A percentile compares a stretch with the other conserved stretches of the same genome.
Conservation (phyloP, 2,329 filamentous ascomycete species). For the Apiospora pterosperma region DNA sequence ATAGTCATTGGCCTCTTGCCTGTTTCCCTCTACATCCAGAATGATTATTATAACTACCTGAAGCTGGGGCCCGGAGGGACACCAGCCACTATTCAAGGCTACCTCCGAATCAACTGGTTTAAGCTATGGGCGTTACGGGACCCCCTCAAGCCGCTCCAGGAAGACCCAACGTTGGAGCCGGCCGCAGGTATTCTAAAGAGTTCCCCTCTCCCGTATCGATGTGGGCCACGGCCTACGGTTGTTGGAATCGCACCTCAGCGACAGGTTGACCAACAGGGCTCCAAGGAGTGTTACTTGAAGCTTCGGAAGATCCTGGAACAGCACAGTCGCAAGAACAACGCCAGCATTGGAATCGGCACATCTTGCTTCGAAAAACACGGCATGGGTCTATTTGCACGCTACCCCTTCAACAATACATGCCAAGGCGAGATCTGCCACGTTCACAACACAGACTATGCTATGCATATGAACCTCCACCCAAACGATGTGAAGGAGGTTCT, state of each 20-base stretch:
- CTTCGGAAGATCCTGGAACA: slow-evolving; percentile 51
- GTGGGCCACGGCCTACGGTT: slow-evolving; percentile 46
- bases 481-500: slow-evolving; percentile 71
- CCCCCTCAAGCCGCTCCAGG: slow-evolving; percentile 58
- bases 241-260: slow-evolving; percentile 12
- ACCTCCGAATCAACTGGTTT: slow-evolving; percentile 69
- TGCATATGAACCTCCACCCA: slow-evolving; percentile 80
- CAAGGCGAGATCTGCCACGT: slow-evolving; percentile 82
- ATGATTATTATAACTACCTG: slow-evolving; percentile 74
- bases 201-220: slow-evolving; percentile 55
- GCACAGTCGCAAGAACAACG: slow-evolving; percentile 44
- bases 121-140: slow-evolving; percentile 69
- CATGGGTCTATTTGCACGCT: slow-evolving; percentile 67
- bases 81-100: slow-evolving; percentile 69
- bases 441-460: slow-evolving; percentile 70
- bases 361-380: slow-evolving; percentile 83
- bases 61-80: slow-evolving; percentile 78
- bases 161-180: slow-evolving; percentile 50
- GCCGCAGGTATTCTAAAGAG: slow-evolving; percentile 54
- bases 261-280: slow-evolving; percentile 53
- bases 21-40: slow-evolving; percentile 50
- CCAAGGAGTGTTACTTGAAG: slow-evolving; percentile 47
- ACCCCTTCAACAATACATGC: slow-evolving; percentile 66
- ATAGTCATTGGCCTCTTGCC: slow-evolving; percentile 48
- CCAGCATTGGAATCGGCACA: slow-evolving; percentile 56